These are phyloP conservation scores for Tricladium varicosporioides DNA, from an alignment of 2,329 filamentous ascomycete genomes.

Conservation along the genomic window DNA sequence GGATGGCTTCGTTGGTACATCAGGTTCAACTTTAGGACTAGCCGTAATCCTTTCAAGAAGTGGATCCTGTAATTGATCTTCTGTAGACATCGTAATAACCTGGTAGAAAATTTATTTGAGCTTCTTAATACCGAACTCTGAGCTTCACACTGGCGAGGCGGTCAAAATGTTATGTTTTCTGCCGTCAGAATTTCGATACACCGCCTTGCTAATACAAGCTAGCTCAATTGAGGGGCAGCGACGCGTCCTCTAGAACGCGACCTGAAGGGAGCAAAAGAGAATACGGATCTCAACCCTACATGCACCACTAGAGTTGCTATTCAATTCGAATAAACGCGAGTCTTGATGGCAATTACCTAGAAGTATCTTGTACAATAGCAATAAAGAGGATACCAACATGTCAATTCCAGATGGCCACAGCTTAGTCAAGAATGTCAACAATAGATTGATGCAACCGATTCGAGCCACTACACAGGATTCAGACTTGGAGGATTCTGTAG, in stretches of 20 bases:
- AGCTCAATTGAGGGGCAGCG: not conserved
- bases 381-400: not conserved
- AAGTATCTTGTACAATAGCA: too few species aligned
- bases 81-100: conserved; percentile 24
- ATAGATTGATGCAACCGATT: conserved; percentile 7
- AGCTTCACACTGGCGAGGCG: not conserved
- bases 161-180: not conserved
- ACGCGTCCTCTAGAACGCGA: too few species aligned
- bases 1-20: not conserved
- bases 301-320: too few species aligned
- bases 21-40: conserved; percentile 18
- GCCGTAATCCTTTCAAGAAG: conserved; percentile 26
- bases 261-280: too few species aligned
- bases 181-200: not conserved
- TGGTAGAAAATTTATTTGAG: too few species aligned
- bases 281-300: too few species aligned
- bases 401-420: too few species aligned
- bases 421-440: not conserved
- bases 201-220: not conserved
- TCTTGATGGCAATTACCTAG: not conserved
- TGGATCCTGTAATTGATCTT: conserved; percentile 30
- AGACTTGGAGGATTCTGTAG: conserved; percentile 14
- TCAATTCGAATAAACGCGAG: not conserved
- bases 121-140: not conserved
- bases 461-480: conserved; percentile 29